Conservation (phyloP, 805 yeast genomes). For the Starmerella roubikii region DNA sequence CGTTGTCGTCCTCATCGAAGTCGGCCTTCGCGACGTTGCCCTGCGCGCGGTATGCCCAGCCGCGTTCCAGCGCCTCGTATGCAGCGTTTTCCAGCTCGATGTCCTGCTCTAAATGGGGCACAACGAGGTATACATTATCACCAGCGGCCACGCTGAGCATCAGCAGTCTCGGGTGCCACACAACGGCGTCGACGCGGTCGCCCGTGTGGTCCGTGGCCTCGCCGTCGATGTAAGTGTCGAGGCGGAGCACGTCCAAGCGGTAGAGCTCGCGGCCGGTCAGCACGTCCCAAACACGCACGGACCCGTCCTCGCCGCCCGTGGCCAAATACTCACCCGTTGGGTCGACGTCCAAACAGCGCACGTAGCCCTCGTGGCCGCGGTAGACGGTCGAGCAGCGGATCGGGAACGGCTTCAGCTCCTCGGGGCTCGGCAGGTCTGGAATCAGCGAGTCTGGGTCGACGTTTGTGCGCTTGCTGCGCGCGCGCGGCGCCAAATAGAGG, state of each 20-base stretch:
- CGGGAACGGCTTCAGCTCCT: conserved; percentile 94
- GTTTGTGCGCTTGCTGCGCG: conserved; percentile 75
- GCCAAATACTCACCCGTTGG: conserved; percentile 92
- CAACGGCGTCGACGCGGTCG: conserved; percentile 34
- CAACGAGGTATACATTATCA: conserved; percentile 59
- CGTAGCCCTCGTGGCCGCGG: conserved; percentile 70
- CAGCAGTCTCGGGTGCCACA: conserved; percentile 75
- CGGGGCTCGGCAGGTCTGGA: conserved; percentile 93
- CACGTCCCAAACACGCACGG: conserved; percentile 93
- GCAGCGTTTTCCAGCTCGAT: conserved; percentile 74
- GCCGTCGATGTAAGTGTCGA: conserved; percentile 25
- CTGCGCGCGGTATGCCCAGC: conserved; percentile 65
- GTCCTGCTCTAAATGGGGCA: conserved; percentile 78
- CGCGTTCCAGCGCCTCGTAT: conserved; percentile 65
- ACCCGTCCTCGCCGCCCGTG: conserved; percentile 95
- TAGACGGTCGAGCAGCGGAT: conserved; percentile 72
- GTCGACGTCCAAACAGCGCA: conserved; percentile 71
- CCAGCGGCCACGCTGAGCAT: conserved; percentile 76
- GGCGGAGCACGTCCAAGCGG: conserved; percentile 29
- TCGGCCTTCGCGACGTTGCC: conserved; percentile 19
- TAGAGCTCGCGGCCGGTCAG: conserved; percentile 88
- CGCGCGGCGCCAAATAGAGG: conserved; percentile 90
- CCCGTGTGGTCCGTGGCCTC: conserved; percentile 26
- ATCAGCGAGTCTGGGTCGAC: conserved; percentile 92
- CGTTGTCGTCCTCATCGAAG: conserved; percentile 22